phyloP scores from a whole-genome alignment of 257 asterid genomes.

The Gentiana macrophylla region DNA sequence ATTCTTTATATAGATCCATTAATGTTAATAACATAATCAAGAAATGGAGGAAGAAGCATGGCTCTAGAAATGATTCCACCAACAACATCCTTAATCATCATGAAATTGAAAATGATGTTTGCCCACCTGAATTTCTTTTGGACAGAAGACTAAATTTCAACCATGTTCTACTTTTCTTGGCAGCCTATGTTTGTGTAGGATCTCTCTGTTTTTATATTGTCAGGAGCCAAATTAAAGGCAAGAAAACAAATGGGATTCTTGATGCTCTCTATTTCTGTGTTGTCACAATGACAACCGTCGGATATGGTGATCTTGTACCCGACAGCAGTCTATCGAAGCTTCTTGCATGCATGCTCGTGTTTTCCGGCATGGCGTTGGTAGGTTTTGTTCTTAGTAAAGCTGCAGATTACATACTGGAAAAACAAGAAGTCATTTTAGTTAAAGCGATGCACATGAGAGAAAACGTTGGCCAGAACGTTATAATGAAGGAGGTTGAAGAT shows the following conservation, averaged over 20 bases:
- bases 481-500: slow-evolving; percentile 43
- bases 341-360: slow-evolving; percentile 63
- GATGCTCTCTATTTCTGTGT: slow-evolving; percentile 73
- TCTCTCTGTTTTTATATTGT: slow-evolving; percentile 46
- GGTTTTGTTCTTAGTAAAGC: slow-evolving; percentile 71
- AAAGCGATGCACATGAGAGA: slow-evolving; percentile 44
- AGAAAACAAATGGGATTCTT: slow-evolving; percentile 49
- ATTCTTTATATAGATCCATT: slow-evolving; percentile 18
- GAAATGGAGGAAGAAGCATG: slow-evolving; percentile 21
- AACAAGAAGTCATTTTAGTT: slow-evolving; percentile 49
- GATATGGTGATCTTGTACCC: slow-evolving; percentile 85
- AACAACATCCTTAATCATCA: slow-evolving; percentile 9
- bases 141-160: slow-evolving; percentile 25
- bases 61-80: slow-evolving; percentile 14
- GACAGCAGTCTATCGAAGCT: slow-evolving; percentile 35
- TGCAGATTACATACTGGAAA: slow-evolving; percentile 63
- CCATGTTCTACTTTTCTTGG: slow-evolving; percentile 26
- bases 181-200: slow-evolving; percentile 42
- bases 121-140: slow-evolving; percentile 13
- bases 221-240: slow-evolving; percentile 51
- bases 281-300: slow-evolving; percentile 95
- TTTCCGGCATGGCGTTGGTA: slow-evolving; percentile 66
- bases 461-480: slow-evolving; percentile 26
- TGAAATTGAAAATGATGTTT: slow-evolving; percentile 1
- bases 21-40: slow-evolving; percentile 20